Evolutionary conservation across 148 eudicot genomes (phyloP).

Genomic region (Oxyria digyna): DNA sequence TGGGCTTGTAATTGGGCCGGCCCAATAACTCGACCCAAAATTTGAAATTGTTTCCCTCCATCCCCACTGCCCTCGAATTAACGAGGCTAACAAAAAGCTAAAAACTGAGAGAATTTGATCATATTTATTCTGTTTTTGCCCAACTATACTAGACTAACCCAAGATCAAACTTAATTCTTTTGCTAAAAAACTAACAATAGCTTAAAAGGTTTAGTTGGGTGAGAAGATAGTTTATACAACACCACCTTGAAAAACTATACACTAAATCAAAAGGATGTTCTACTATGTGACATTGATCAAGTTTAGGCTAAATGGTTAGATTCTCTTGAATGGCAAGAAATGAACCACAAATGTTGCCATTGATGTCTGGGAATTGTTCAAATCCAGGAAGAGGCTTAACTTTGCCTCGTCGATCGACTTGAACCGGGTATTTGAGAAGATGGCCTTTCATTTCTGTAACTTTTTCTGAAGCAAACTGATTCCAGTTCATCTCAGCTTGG

Average conservation of each 20-base stretch:
- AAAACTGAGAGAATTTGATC: background rate
- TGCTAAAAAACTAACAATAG: too few species aligned
- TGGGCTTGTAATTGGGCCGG: background rate
- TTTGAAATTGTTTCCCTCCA: background rate
- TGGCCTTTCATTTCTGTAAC: constrained; percentile 69
- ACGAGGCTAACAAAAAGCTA: background rate
- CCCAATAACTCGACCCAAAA: background rate
- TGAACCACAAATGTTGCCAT: constrained; percentile 80
- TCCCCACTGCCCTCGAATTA: too few species aligned
- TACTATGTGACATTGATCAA: background rate
- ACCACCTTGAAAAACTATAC: background rate
- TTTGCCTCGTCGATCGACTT: constrained; percentile 68
- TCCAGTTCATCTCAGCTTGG: constrained; percentile 71
- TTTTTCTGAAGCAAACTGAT: constrained; percentile 44
- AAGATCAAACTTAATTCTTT: background rate
- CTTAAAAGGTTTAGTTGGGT: too few species aligned
- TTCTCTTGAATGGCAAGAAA: constrained; percentile 92
- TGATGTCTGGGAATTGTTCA: constrained; percentile 74
- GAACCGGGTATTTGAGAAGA: constrained; percentile 81
- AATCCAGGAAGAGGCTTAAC: constrained; percentile 63
- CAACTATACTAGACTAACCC: background rate
- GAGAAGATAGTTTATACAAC: background rate
- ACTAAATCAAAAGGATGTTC: background rate
- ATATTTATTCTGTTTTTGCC: too few species aligned
- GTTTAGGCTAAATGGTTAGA: constrained; percentile 41